Percentiles rank a stretch among this genome's conserved stretches.
These are phyloP conservation scores for Cetraspora pellucida DNA, from an alignment of 192 early-diverging fungal genomes.

Conservation along the genomic window DNA sequence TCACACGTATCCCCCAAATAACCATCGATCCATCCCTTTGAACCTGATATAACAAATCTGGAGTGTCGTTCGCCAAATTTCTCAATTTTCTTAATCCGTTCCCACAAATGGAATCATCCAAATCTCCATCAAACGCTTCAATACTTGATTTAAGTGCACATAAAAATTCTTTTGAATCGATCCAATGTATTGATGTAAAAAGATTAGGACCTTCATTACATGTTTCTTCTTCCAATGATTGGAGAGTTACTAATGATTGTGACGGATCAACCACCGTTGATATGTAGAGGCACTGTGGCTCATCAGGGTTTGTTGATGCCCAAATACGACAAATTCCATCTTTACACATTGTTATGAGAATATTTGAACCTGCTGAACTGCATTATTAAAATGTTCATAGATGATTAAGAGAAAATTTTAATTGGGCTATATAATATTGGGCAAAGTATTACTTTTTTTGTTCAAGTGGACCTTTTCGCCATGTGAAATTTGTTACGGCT, in stretches of 20 bases:
- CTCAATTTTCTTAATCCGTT: constrained; percentile 52
- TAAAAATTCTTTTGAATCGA: constrained; percentile 56
- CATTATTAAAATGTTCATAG: background rate
- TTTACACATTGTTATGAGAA: constrained; percentile 67
- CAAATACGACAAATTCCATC: constrained; percentile 77
- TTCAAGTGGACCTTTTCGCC: constrained; percentile 51
- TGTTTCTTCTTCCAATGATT: constrained; percentile 14
- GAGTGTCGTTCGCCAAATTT: constrained; percentile 68
- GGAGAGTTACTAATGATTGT: constrained; percentile 53
- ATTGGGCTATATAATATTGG: background rate
- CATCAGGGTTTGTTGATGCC: constrained; percentile 55
- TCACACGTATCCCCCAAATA: constrained; percentile 81
- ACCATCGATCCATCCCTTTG: constrained; percentile 69
- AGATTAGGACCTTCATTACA: constrained; percentile 31
- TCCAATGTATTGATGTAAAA: constrained; percentile 62
- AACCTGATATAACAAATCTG: constrained; percentile 77
- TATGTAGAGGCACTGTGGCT: constrained; percentile 63
- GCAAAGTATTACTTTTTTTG: background rate
- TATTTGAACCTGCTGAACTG: constrained; percentile 14
- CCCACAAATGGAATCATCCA: constrained; percentile 44
- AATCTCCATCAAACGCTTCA: constrained; percentile 38
- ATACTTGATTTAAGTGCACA: constrained; percentile 42
- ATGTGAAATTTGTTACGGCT: constrained; percentile 62
- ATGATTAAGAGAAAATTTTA: constrained; percentile 24
- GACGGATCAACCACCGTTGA: constrained; percentile 70